Evolutionary conservation across 2,329 filamentous ascomycete genomes (phyloP), one percentile per base, ranked within the genome.

Genomic region (Macroventuria anomochaeta): DNA sequence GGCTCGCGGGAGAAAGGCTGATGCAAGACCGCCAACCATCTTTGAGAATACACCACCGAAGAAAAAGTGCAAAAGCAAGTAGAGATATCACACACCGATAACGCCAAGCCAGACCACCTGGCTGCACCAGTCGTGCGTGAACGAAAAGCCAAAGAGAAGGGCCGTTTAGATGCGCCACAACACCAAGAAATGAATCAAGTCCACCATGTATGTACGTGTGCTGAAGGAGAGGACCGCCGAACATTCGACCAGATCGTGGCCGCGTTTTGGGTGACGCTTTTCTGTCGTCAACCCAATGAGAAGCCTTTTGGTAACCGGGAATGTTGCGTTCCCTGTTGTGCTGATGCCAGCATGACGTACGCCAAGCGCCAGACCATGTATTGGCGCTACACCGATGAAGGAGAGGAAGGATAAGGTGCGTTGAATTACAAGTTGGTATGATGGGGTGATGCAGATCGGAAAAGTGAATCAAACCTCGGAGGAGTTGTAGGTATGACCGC

Each of bases 331-430:
- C 55, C 62, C 55, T 57, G 53, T 44, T 56, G 51, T 43, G 43
- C 55, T 37, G 40, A 59, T 50, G 58, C 56, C 43, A 57, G 53
- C 47, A 59, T 65, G 63, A 66, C 67, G 60, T 68, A 59, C 62
- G 65, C 68, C 66, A 66, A 65, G 62, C 65, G 62, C 64, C 65
- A 52, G 50, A 53, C 58, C 62, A 70, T 69, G 65, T 63, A 64
- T 64, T 56, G 57, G 62, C 57, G 44, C 54, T 43, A 57, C 64
- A 61, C 60, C 61, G 29, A 40, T 44, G 46, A 53, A 58, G 56
- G 56, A 62, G 55, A 65, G 53, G 49, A 58, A 59, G 53, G 58
- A 56, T 26, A 64, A 68, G 52, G 53, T 59, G 59, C 62, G 57
- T 56, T 57, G 51, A 55, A 70, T 71, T 71, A 71, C 56, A 69